Conservation (phyloP, 441 rosid species). For the Biscutella laevigata region DNA sequence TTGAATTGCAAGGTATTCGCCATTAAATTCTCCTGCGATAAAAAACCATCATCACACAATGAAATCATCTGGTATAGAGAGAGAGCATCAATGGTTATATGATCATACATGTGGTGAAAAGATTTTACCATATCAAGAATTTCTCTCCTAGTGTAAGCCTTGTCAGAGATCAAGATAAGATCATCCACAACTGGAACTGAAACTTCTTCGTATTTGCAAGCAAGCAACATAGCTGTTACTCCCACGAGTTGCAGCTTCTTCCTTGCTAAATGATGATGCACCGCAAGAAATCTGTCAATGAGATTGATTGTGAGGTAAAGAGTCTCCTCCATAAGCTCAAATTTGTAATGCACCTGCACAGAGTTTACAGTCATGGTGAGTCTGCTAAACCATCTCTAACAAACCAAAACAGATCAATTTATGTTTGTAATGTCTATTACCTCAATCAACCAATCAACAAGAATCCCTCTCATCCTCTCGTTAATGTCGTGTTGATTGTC, state of each 20-base stretch:
- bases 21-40: slow-evolving; percentile 69
- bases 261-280: slow-evolving; percentile 50
- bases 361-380: too few species aligned
- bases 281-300: slow-evolving; percentile 71
- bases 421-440: too few species aligned
- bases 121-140: slow-evolving; percentile 84
- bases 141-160: slow-evolving; percentile 76
- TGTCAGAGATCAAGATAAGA: slow-evolving; percentile 82
- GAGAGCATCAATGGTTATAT: too few species aligned
- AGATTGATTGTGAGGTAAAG: slow-evolving; percentile 72
- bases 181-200: slow-evolving; percentile 94
- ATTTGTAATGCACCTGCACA: slow-evolving; percentile 92
- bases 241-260: slow-evolving; percentile 94
- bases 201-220: slow-evolving; percentile 95
- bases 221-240: slow-evolving; percentile 80
- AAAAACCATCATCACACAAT: not conserved
- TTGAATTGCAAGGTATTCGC: slow-evolving; percentile 68
- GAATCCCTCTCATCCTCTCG: slow-evolving; percentile 87
- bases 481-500: slow-evolving; percentile 63
- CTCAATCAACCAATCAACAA: slow-evolving; percentile 95
- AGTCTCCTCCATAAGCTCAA: slow-evolving; percentile 94
- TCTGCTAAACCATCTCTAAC: not conserved
- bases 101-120: not conserved
- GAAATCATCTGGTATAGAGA: too few species aligned
- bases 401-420: not conserved